Evolutionary conservation across 1,284 basidiomycete species (phyloP).

Genomic region (Cryptococcus jaspeensis): DNA sequence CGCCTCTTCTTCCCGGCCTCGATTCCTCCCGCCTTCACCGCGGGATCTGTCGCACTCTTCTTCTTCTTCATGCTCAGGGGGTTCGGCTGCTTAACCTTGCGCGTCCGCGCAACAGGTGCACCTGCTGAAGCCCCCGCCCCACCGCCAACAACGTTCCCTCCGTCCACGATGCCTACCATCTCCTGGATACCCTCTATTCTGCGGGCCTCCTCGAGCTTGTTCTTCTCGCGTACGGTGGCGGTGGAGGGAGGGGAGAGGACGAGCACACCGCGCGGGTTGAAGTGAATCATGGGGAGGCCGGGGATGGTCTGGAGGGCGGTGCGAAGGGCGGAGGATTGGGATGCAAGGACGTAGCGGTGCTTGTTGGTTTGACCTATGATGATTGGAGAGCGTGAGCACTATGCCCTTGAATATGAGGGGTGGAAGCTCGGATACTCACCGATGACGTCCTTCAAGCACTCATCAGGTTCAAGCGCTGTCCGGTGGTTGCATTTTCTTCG

Average conservation of each 20-base stretch:
- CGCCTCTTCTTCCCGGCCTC: constrained; percentile 10
- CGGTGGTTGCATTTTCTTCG: constrained; percentile 91
- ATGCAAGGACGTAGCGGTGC: constrained; percentile 83
- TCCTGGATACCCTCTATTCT: constrained; percentile 46
- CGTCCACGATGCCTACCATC: constrained; percentile 41
- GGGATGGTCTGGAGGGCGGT: constrained; percentile 66
- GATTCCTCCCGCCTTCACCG: constrained; percentile 1
- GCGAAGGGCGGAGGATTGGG: constrained; percentile 70
- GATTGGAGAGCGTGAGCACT: neutral
- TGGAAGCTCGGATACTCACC: constrained; percentile 58
- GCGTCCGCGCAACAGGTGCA: constrained; percentile 58
- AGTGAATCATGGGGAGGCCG: constrained; percentile 80
- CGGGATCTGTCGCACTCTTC: constrained; percentile 46
- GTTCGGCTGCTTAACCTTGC: constrained; percentile 82
- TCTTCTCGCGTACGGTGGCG: constrained; percentile 68
- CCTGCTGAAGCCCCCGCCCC: constrained; percentile 55
- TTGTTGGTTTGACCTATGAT: constrained; percentile 75
- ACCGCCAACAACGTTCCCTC: constrained; percentile 59
- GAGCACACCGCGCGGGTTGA: constrained; percentile 81
- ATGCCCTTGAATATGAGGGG: no score
- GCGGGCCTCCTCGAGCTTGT: constrained; percentile 54
- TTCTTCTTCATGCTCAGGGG: constrained; percentile 92
- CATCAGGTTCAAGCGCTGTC: constrained; percentile 71
- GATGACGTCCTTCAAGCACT: constrained; percentile 78
- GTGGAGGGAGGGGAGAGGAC: constrained; percentile 83